phyloP scores from a whole-genome alignment of 2,329 filamentous ascomycete genomes.

The Xylaria sp. region DNA sequence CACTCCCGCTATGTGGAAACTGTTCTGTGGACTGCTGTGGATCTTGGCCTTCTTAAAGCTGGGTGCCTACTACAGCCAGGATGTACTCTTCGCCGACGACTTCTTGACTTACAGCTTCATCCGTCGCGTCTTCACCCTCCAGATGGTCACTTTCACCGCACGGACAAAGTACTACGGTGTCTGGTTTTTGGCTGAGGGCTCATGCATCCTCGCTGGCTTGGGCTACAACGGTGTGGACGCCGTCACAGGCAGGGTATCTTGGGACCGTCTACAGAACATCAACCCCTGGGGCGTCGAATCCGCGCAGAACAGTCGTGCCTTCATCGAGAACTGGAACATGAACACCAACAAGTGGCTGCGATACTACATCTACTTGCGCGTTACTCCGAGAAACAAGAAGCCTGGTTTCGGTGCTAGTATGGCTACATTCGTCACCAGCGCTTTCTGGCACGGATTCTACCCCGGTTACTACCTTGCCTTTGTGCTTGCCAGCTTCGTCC shows the following conservation, averaged over 20 bases:
- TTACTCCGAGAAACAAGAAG: slow-evolving; percentile 92
- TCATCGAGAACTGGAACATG: slow-evolving; percentile 93
- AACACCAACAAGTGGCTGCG: slow-evolving; percentile 97
- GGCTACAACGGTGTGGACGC: slow-evolving; percentile 92
- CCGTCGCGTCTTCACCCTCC: slow-evolving; percentile 69
- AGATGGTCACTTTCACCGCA: slow-evolving; percentile 76
- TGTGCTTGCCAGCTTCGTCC: slow-evolving; percentile 81
- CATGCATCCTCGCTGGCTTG: slow-evolving; percentile 88
- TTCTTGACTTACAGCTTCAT: slow-evolving; percentile 65
- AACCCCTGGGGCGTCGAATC: slow-evolving; percentile 78
- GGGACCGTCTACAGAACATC: slow-evolving; percentile 86
- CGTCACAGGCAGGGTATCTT: slow-evolving; percentile 76
- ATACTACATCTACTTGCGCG: slow-evolving; percentile 91
- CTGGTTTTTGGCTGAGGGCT: slow-evolving; percentile 87
- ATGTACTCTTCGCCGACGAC: slow-evolving; percentile 57
- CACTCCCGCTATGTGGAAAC: slow-evolving; percentile 75
- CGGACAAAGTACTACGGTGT: slow-evolving; percentile 96
- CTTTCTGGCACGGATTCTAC: slow-evolving; percentile 97
- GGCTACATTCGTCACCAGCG: slow-evolving; percentile 89
- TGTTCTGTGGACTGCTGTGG: slow-evolving; percentile 68
- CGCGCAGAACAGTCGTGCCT: slow-evolving; percentile 89
- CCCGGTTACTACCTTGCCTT: slow-evolving; percentile 94
- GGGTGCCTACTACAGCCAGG: slow-evolving; percentile 58
- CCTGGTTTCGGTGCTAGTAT: slow-evolving; percentile 92
- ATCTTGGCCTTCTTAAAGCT: slow-evolving; percentile 73